phyloP scores from a whole-genome alignment of 1,139 yeast species.

The Maudiozyma humilis region DNA sequence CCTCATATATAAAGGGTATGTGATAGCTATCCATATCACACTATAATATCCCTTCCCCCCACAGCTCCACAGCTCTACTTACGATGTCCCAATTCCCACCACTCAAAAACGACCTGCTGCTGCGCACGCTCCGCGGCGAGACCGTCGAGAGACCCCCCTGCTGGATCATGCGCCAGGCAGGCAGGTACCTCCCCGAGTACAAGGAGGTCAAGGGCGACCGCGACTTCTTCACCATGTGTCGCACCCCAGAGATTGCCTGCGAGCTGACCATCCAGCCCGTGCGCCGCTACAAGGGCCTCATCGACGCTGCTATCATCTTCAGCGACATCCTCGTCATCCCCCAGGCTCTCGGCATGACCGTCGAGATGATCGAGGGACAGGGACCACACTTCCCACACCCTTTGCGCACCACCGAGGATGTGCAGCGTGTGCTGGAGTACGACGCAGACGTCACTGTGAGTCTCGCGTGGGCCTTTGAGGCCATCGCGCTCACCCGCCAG shows the following conservation, averaged over 20 bases:
- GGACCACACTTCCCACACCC: slow-evolving; percentile 95
- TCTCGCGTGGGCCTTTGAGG: slow-evolving; percentile 88
- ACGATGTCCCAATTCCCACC: slow-evolving; percentile 43
- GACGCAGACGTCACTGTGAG: slow-evolving; percentile 66
- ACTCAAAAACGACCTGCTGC: slow-evolving; percentile 76
- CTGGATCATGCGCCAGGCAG: slow-evolving; percentile 78
- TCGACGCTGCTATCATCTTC: slow-evolving; percentile 95
- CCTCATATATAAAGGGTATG: too few species aligned
- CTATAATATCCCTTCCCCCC: too few species aligned
- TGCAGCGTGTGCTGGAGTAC: slow-evolving; percentile 45
- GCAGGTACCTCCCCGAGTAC: slow-evolving; percentile 73
- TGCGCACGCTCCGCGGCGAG: slow-evolving; percentile 84
- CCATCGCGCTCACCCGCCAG: slow-evolving; percentile 78
- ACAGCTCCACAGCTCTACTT: background rate
- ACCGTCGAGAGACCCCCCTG: slow-evolving; percentile 93
- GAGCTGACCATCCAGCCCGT: slow-evolving; percentile 94
- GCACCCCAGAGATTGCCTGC: slow-evolving; percentile 88
- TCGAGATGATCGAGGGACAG: slow-evolving; percentile 86
- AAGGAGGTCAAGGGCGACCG: slow-evolving; percentile 79
- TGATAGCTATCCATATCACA: too few species aligned
- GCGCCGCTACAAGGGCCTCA: slow-evolving; percentile 75
- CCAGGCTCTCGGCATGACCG: slow-evolving; percentile 96
- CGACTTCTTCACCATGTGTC: slow-evolving; percentile 88
- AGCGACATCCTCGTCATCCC: slow-evolving; percentile 94
- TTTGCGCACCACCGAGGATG: slow-evolving; percentile 62